Evolutionary conservation across 2,329 filamentous ascomycete species (phyloP), one percentile per base, ranked within the genome.

Genomic region (Ophiocordyceps polyrhachis-furcata): DNA sequence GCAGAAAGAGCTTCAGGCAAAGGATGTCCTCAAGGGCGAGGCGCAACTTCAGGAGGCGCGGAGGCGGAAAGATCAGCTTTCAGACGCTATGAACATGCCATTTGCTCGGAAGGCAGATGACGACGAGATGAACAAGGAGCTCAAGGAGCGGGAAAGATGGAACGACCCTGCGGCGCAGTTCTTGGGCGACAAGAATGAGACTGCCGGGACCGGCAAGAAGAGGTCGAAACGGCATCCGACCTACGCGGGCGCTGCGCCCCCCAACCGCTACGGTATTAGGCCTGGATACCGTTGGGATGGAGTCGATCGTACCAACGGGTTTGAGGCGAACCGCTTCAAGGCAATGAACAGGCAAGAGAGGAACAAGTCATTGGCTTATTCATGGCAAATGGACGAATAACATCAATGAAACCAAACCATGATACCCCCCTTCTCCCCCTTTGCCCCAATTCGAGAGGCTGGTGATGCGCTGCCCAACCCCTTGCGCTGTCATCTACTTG

Each of bases 221-320:
- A 54, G 55, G 40, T 54, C 58, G 11, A 67, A 62, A 46, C 60
- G 63, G 14, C 76, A 73, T 51, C 84, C 81, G 4, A 59, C 83
- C 5, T 98, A 96, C 59, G 67, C 77, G 48, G 91, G 89, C 0
- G 73, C 80, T 0, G 83, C 82, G 46, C 74, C 83, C 55, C 91
- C 91, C 41, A 98, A 98, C 69, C 73, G 91, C 19, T 96, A 96
- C 64, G 85, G 84, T 1, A 96, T 98, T 49, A 72, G 81, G 48
- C 91, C 91, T 0, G 93, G 91, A 0, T 86, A 93, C 65, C 71
- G 85, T 51, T 98, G 91, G 91, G 91, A 98, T 68, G 91, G 93
- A 6, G 91, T 98, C 17, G 91, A 98, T 67, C 72, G 91, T 51
- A 73, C 85, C 19, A 98, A 86, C 63, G 89, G 89, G 0, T 96